These are phyloP conservation scores for Hirsutella rhossiliensis DNA, from an alignment of 2,329 filamentous ascomycete genomes.

Conservation along the genomic window DNA sequence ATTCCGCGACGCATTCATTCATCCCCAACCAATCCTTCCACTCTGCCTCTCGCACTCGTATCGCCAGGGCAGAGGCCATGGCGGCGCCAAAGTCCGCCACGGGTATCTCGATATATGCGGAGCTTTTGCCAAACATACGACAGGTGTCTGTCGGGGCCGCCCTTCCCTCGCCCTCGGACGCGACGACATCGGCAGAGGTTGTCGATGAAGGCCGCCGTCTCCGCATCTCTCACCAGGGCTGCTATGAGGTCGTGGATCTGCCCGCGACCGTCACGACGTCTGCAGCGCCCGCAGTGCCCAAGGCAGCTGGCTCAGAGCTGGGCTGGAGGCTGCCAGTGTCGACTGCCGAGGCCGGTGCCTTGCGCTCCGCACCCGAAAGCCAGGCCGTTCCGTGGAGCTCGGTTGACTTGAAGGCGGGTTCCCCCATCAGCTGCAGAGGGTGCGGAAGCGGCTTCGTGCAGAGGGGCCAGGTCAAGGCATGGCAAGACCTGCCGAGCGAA, in stretches of 20 bases:
- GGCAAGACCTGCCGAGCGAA: slow-evolving; percentile 92
- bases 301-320: slow-evolving; percentile 20
- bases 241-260: slow-evolving; percentile 22
- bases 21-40: no score
- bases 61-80: slow-evolving; percentile 5
- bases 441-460: slow-evolving; percentile 27
- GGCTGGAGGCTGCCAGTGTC: slow-evolving; percentile 42
- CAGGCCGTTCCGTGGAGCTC: slow-evolving; percentile 45
- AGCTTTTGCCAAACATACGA: slow-evolving; percentile 51
- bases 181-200: slow-evolving; percentile 30
- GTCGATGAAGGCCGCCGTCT: slow-evolving; percentile 32
- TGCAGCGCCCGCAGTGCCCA: slow-evolving; percentile 24
- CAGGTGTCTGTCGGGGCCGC: slow-evolving; percentile 48
- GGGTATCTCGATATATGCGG: slow-evolving; percentile 43
- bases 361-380: slow-evolving; percentile 18
- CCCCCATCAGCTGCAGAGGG: slow-evolving; percentile 29
- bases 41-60: no score
- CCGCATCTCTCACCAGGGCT: slow-evolving; percentile 33
- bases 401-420: slow-evolving; percentile 26
- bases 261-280: slow-evolving; percentile 27
- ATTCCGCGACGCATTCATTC: no score
- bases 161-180: slow-evolving; percentile 29
- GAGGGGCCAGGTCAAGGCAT: slow-evolving; percentile 34
- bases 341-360: slow-evolving; percentile 9
- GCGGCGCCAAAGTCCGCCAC: slow-evolving; percentile 1